Percentiles rank a stretch among this genome's conserved stretches.
Conservation (phyloP, 176 grass and related monocot species). For the Thalia dealbata region DNA sequence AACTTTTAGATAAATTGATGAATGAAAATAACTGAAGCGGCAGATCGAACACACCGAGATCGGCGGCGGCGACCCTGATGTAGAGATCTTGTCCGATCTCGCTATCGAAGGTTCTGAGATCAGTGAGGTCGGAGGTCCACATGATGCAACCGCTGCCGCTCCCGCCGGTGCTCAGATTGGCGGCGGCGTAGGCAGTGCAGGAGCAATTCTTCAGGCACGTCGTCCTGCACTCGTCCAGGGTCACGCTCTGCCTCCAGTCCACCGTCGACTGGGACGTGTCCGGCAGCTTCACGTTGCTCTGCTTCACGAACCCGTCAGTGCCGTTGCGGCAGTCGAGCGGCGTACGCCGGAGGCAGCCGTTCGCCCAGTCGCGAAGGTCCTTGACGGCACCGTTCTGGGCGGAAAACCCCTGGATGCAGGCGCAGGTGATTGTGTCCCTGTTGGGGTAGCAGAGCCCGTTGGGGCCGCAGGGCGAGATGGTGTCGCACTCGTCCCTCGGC, state of each 20-base stretch:
- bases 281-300: not conserved
- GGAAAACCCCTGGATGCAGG: conserved; percentile 46
- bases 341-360: conserved; percentile 41
- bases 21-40: too few species aligned
- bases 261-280: not conserved
- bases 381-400: conserved; percentile 38
- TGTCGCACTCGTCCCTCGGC: conserved; percentile 24
- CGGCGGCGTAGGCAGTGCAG: not conserved
- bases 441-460: conserved; percentile 42
- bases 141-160: too few species aligned
- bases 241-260: not conserved
- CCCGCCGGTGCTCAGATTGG: too few species aligned
- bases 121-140: too few species aligned
- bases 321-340: conserved; percentile 31
- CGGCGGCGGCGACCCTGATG: too few species aligned
- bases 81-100: too few species aligned
- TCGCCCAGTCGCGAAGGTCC: conserved; percentile 39
- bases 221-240: not conserved
- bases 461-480: conserved; percentile 38
- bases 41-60: too few species aligned
- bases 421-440: conserved; percentile 19
- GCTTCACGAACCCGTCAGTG: not conserved
- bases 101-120: too few species aligned
- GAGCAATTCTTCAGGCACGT: not conserved
- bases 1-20: too few species aligned